These are phyloP conservation scores for Pyrenophora graminea DNA, from an alignment of 2,329 filamentous ascomycete genomes.

Conservation along the genomic window DNA sequence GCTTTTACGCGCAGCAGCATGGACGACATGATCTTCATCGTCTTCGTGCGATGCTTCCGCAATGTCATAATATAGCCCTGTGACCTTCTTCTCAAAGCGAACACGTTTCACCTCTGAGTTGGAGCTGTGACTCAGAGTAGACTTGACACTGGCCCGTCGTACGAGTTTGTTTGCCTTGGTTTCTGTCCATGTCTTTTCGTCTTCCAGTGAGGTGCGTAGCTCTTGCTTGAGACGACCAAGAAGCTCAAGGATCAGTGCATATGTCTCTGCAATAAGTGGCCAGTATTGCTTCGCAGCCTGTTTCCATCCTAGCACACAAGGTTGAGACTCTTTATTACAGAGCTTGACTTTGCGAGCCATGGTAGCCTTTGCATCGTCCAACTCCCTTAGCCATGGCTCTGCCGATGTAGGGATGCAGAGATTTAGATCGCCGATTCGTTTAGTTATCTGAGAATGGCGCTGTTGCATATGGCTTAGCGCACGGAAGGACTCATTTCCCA, in stretches of 20 bases:
- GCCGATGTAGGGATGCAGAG: background rate
- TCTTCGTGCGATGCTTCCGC: background rate
- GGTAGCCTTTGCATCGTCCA: background rate
- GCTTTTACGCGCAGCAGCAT: too few relatives aligned
- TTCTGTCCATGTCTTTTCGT: background rate
- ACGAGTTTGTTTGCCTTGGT: background rate
- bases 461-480: background rate
- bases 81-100: background rate
- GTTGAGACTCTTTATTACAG: background rate
- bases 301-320: background rate
- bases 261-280: background rate
- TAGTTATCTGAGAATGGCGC: background rate
- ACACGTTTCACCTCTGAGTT: background rate
- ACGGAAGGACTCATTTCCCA: background rate
- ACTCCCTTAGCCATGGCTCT: background rate
- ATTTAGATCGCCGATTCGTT: background rate
- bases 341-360: background rate
- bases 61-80: background rate
- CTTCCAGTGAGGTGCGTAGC: background rate
- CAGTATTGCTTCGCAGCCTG: background rate
- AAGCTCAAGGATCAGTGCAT: background rate
- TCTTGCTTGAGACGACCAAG: background rate
- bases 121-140: background rate
- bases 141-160: background rate
- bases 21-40: too few relatives aligned